A percentile compares a stretch with the other conserved stretches of the same genome.
phyloP scores from a whole-genome alignment of 179 eudicot genomes.

The Vitellaria paradoxa region DNA sequence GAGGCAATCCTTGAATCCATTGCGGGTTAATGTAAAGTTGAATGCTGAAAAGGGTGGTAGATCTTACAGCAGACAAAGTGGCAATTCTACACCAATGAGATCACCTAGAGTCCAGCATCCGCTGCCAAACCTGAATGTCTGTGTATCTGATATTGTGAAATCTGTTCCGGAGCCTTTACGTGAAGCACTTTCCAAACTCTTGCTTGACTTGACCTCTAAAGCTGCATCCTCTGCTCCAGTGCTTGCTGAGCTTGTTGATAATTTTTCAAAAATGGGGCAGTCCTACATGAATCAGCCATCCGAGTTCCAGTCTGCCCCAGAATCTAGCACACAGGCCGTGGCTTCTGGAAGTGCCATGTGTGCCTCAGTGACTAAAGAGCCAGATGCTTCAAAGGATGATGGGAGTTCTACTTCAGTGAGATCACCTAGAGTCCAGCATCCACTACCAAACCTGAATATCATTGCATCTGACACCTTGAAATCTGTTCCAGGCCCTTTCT shows the following conservation, averaged over 20 bases:
- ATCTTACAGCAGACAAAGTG: constrained; percentile 33
- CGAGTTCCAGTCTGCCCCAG: constrained; percentile 11
- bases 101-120: constrained; percentile 29
- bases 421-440: constrained; percentile 27
- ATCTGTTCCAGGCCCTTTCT: constrained; percentile 53
- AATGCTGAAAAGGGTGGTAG: constrained; percentile 30
- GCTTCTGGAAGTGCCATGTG: constrained; percentile 9
- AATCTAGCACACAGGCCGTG: constrained; percentile 10
- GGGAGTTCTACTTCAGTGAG: constrained; percentile 40
- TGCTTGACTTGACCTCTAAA: constrained; percentile 49
- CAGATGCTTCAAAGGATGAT: constrained; percentile 25
- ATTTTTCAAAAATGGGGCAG: constrained; percentile 40
- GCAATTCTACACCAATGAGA: constrained; percentile 34
- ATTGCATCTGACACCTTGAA: constrained; percentile 45
- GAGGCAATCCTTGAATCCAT: constrained; percentile 68
- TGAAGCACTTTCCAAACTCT: constrained; percentile 46
- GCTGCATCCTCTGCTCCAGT: constrained; percentile 47
- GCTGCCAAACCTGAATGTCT: constrained; percentile 21
- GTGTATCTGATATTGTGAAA: constrained; percentile 45
- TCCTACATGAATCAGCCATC: constrained; percentile 33
- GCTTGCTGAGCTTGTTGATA: constrained; percentile 46
- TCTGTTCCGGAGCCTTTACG: constrained; percentile 57
- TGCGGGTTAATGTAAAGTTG: constrained; percentile 59
- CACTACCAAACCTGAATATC: constrained; percentile 23
- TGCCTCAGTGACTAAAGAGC: constrained; percentile 14